These are phyloP conservation scores for Torulaspora globosa DNA, from an alignment of 1,139 yeast genomes.

Conservation along the genomic window DNA sequence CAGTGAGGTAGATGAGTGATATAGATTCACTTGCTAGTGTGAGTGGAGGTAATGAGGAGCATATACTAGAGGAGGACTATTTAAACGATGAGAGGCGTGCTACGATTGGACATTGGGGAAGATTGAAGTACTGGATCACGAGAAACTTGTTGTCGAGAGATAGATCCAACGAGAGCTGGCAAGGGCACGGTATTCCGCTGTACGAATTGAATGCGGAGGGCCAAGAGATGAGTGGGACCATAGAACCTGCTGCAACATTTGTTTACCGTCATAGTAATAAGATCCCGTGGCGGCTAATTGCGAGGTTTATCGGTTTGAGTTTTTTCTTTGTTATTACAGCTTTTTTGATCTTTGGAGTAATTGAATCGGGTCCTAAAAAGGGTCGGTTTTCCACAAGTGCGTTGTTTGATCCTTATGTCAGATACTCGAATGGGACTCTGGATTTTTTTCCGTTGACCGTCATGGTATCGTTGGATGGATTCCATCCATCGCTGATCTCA, in stretches of 20 bases:
- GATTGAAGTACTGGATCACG: conserved; percentile 11
- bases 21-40: conserved; percentile 25
- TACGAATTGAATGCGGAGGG: conserved; percentile 14
- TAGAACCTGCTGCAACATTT: background rate
- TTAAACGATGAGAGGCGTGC: background rate
- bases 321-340: background rate
- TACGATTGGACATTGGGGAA: conserved; percentile 1
- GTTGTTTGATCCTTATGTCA: conserved; percentile 30
- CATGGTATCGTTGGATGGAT: conserved; percentile 76
- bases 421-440: conserved; percentile 64
- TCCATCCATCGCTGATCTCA: conserved; percentile 86
- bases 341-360: conserved; percentile 1
- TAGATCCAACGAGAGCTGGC: background rate
- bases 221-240: background rate
- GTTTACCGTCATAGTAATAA: background rate
- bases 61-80: conserved; percentile 9
- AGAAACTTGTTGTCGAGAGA: background rate
- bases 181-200: conserved; percentile 33
- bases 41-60: conserved; percentile 18
- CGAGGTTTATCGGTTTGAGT: conserved; percentile 2
- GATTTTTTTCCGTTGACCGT: conserved; percentile 73
- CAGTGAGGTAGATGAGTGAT: conserved; percentile 29
- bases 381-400: background rate
- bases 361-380: conserved; percentile 10
- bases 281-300: conserved; percentile 11